phyloP scores from a whole-genome alignment of 352 stramenopile species.

The Halophytophthora batemanensis region DNA sequence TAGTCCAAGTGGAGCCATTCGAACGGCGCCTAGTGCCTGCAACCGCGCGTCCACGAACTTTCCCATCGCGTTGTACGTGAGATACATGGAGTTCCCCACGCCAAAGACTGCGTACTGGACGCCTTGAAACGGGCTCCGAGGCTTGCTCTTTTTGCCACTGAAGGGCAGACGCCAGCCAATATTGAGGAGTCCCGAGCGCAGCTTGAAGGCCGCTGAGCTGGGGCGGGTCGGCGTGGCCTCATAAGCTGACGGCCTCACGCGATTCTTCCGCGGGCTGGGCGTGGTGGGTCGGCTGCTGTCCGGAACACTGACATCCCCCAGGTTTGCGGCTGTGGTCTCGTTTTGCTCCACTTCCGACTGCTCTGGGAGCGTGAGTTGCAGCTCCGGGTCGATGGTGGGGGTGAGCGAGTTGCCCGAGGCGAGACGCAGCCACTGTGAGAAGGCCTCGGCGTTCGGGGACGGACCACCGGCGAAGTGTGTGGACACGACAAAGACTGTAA shows the following conservation, averaged over 20 bases:
- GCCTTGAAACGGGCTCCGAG: conserved; percentile 20
- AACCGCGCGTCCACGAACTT: conserved; percentile 88
- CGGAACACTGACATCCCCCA: no score
- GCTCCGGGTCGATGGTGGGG: conserved; percentile 1
- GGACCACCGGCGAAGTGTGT: conserved; percentile 92
- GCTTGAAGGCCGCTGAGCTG: no score
- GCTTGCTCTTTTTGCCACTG: not conserved
- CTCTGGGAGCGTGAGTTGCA: not conserved
- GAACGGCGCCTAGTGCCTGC: conserved; percentile 67
- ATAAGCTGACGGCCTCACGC: no score
- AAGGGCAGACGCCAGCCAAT: no score
- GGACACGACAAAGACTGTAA: conserved; percentile 86
- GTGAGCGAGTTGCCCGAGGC: not conserved
- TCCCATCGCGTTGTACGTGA: conserved; percentile 94
- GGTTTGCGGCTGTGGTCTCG: no score
- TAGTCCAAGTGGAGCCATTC: conserved; percentile 76
- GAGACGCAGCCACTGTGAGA: conserved; percentile 15
- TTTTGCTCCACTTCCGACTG: no score
- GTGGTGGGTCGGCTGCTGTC: no score
- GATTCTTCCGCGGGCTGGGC: no score
- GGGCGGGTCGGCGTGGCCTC: not conserved
- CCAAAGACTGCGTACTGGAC: conserved; percentile 94
- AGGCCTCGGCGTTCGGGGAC: conserved; percentile 32
- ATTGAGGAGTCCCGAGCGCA: no score
- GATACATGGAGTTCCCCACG: conserved; percentile 93